A percentile compares a stretch with the other conserved stretches of the same genome.
phyloP scores from a whole-genome alignment of 2,329 filamentous ascomycete species.

The Epicoccum nigrum region DNA sequence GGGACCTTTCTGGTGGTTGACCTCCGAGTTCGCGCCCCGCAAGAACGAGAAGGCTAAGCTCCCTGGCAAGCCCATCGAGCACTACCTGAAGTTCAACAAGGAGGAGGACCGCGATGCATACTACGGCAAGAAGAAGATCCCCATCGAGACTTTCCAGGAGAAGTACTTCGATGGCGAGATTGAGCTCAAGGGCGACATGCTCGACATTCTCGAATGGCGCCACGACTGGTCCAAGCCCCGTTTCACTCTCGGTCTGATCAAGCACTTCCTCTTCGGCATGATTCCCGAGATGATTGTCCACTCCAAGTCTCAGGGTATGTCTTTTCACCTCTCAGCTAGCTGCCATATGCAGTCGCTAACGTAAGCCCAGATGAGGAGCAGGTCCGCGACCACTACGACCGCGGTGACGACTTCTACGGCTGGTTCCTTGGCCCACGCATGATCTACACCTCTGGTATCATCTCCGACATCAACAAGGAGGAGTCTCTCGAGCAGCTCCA shows the following conservation, averaged over 20 bases:
- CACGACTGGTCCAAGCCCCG: constrained; percentile 97
- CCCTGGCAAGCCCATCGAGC: constrained; percentile 84
- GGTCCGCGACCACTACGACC: constrained; percentile 96
- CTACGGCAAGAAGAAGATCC: constrained; percentile 78
- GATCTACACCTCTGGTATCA: constrained; percentile 97
- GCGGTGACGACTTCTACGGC: constrained; percentile 96
- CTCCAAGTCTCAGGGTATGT: constrained; percentile 80
- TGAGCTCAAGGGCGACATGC: constrained; percentile 90
- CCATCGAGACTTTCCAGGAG: constrained; percentile 93
- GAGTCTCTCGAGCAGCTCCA: constrained; percentile 94
- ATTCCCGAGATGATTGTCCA: constrained; percentile 92
- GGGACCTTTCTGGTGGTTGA: constrained; percentile 78
- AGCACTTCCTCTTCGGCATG: constrained; percentile 86
- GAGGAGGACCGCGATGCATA: constrained; percentile 68
- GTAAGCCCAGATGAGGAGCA: constrained; percentile 81
- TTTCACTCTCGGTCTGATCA: constrained; percentile 85
- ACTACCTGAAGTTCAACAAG: constrained; percentile 84
- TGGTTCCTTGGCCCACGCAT: constrained; percentile 99
- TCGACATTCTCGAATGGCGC: constrained; percentile 90
- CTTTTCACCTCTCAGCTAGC: background rate
- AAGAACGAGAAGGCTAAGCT: constrained; percentile 90
- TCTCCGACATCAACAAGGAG: constrained; percentile 84
- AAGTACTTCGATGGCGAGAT: constrained; percentile 97
- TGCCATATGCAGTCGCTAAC: constrained; percentile 32
- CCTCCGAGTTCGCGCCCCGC: constrained; percentile 81